phyloP scores from a whole-genome alignment of 2,329 filamentous ascomycete genomes.

The Diplodia scrobiculata region DNA sequence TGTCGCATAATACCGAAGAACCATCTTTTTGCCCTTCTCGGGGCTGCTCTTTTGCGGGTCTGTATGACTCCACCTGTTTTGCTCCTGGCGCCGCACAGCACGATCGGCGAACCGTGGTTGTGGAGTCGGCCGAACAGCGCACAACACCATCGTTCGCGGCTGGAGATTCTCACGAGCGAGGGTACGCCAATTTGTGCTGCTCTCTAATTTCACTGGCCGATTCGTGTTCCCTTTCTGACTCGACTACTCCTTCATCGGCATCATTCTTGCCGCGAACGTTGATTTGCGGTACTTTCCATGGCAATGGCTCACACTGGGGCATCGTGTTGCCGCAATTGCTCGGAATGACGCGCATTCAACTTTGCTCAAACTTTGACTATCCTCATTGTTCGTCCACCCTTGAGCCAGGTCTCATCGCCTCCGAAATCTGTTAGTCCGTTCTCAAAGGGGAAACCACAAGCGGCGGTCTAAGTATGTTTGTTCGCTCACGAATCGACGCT shows the following conservation, averaged over 20 bases:
- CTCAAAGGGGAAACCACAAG: background rate
- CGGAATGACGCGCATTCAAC: background rate
- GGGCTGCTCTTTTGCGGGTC: background rate
- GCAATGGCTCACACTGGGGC: background rate
- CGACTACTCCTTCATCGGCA: background rate
- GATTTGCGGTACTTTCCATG: background rate
- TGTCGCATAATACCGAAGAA: slow-evolving; percentile 14
- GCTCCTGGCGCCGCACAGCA: background rate
- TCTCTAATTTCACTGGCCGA: background rate
- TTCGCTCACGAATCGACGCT: background rate
- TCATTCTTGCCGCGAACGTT: background rate
- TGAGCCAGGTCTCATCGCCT: background rate
- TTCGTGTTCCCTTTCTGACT: background rate
- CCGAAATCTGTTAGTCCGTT: background rate
- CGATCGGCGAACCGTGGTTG: background rate
- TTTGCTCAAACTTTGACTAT: background rate
- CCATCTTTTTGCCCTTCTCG: slow-evolving; percentile 5
- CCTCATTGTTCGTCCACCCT: background rate
- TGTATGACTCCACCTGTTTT: background rate
- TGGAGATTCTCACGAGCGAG: no score
- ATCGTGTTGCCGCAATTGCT: background rate
- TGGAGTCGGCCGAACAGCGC: background rate
- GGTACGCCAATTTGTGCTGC: no score
- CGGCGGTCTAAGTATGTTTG: background rate
- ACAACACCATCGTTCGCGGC: no score